Evolutionary conservation across 257 asterid genomes (phyloP).

Genomic region (Penstemon newberryi): DNA sequence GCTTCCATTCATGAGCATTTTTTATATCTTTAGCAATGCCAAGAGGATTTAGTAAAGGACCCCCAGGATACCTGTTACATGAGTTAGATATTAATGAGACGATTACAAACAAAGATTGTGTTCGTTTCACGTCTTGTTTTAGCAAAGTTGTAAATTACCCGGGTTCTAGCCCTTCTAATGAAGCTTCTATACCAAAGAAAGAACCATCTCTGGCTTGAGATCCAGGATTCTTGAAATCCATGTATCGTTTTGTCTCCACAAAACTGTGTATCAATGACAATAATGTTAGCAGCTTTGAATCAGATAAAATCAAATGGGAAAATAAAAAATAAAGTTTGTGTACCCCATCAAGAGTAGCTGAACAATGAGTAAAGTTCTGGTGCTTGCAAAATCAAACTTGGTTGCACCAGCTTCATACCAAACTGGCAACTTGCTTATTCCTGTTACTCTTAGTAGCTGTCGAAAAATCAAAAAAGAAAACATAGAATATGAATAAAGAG

Average conservation of each 20-base stretch:
- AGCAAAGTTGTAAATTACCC: conserved; percentile 47
- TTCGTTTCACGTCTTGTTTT: too few species aligned
- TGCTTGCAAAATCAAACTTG: conserved; percentile 68
- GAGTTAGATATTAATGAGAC: background rate
- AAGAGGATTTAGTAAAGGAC: conserved; percentile 85
- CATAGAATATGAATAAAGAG: background rate
- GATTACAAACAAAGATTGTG: too few species aligned
- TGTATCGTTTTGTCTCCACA: conserved; percentile 80
- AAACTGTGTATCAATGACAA: conserved; percentile 44
- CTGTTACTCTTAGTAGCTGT: conserved; percentile 77
- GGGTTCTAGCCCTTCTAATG: conserved; percentile 82
- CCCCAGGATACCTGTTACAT: conserved; percentile 74
- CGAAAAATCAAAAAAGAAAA: conserved; percentile 6
- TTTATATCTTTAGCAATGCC: conserved; percentile 84
- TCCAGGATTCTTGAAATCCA: conserved; percentile 79
- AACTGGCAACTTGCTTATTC: conserved; percentile 69
- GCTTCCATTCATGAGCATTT: conserved; percentile 82
- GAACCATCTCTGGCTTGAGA: conserved; percentile 82
- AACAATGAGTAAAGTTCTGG: conserved; percentile 63
- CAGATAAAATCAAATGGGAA: background rate
- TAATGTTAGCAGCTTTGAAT: background rate
- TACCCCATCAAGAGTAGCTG: conserved; percentile 93
- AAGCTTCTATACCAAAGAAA: conserved; percentile 79
- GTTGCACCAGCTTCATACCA: conserved; percentile 97
- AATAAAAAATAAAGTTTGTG: background rate